A percentile compares a stretch with the other conserved stretches of the same genome.
Evolutionary conservation across 331 rosid genomes (phyloP).

Genomic region (Saraca asoca): DNA sequence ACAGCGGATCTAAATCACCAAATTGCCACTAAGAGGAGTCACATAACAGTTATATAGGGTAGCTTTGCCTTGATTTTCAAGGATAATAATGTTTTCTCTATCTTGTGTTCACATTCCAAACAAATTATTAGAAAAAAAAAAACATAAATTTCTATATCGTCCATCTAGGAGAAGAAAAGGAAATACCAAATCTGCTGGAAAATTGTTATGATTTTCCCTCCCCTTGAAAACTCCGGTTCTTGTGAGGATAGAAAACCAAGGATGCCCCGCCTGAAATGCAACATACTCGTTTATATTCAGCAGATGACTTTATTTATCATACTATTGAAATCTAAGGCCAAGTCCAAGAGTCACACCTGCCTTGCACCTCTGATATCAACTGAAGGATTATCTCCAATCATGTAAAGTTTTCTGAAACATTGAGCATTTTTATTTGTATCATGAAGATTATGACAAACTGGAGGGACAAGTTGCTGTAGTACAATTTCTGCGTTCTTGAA

Average conservation of each 20-base stretch:
- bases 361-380: conserved; percentile 71
- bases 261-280: conserved; percentile 64
- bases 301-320: conserved; percentile 8
- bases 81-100: no score
- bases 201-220: conserved; percentile 61
- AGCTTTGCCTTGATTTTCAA: neutral
- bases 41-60: neutral
- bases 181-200: conserved; percentile 67
- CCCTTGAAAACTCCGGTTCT: conserved; percentile 78
- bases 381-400: conserved; percentile 78
- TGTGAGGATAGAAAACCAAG: conserved; percentile 83
- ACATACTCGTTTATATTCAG: conserved; percentile 23
- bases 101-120: neutral
- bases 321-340: conserved; percentile 26
- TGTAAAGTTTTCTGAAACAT: conserved; percentile 57
- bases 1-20: neutral
- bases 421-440: conserved; percentile 33
- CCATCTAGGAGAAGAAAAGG: conserved; percentile 12
- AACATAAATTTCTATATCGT: neutral
- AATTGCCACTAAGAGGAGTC: neutral
- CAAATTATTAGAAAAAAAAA: neutral
- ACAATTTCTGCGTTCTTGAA: conserved; percentile 61
- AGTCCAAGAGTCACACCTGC: conserved; percentile 49
- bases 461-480: conserved; percentile 43
- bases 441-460: conserved; percentile 20